These are phyloP conservation scores for Corylus heterophylla DNA, from an alignment of 306 rosid genomes.

Conservation along the genomic window DNA sequence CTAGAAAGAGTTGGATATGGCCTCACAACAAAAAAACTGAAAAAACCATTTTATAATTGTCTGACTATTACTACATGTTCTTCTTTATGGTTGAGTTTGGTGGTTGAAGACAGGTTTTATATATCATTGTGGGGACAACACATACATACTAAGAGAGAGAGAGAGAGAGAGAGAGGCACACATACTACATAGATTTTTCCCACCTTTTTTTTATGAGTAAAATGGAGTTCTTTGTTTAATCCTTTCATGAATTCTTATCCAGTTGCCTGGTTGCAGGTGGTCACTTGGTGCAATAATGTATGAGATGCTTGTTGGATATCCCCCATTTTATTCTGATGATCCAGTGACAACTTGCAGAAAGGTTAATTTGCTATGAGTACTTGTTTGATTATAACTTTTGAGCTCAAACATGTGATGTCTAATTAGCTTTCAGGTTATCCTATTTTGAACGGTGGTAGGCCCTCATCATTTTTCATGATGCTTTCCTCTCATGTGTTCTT, in stretches of 20 bases:
- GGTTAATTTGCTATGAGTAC: constrained; percentile 35
- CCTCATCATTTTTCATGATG: background rate
- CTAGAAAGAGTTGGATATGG: no score
- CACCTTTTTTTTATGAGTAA: constrained; percentile 5
- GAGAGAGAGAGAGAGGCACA: background rate
- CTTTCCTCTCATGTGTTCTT: background rate
- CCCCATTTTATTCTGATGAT: constrained; percentile 92
- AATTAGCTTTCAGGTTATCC: constrained; percentile 4
- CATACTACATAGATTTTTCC: background rate
- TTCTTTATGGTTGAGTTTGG: background rate
- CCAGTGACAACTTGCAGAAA: constrained; percentile 94
- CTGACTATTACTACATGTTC: background rate
- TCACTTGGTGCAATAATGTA: constrained; percentile 97
- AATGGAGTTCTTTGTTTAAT: constrained; percentile 10
- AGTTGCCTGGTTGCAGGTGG: constrained; percentile 70
- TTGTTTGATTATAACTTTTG: background rate
- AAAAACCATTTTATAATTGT: background rate
- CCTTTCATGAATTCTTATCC: constrained; percentile 19
- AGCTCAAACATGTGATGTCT: background rate
- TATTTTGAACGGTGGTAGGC: background rate
- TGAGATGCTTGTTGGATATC: constrained; percentile 96
- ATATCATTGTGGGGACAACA: background rate
- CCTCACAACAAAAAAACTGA: background rate
- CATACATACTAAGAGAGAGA: background rate
- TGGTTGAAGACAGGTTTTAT: background rate